phyloP scores from a whole-genome alignment of 345 rosid species.

The Sisymbrium altissimum region DNA sequence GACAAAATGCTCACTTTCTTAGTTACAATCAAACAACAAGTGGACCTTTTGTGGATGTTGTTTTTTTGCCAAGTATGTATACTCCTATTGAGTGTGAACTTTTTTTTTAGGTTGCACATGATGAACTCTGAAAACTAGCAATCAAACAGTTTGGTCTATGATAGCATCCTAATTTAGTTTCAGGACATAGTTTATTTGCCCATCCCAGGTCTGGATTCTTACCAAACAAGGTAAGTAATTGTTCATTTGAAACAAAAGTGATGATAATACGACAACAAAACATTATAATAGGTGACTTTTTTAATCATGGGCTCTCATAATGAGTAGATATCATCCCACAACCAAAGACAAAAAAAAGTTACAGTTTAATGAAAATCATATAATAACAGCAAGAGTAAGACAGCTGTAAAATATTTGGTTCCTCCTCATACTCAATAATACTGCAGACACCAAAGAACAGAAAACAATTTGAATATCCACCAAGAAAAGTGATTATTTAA shows the following conservation, averaged over 20 bases:
- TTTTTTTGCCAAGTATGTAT: conserved; percentile 19
- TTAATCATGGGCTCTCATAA: not conserved
- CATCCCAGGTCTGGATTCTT: conserved; percentile 19
- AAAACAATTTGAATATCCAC: conserved; percentile 13
- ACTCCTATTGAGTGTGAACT: not conserved
- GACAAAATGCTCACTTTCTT: conserved; percentile 15
- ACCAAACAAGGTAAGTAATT: conserved; percentile 13
- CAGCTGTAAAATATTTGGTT: conserved; percentile 3
- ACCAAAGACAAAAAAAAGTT: not conserved
- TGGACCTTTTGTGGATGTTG: conserved; percentile 8
- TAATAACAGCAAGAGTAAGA: not conserved
- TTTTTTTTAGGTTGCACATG: not conserved
- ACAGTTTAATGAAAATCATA: not conserved
- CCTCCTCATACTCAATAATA: conserved; percentile 6
- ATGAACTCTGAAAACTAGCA: conserved; percentile 1
- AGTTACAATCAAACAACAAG: conserved; percentile 29
- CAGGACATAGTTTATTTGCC: conserved; percentile 21
- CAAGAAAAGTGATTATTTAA: conserved; percentile 18
- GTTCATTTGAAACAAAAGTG: conserved; percentile 14
- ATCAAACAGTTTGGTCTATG: conserved; percentile 4
- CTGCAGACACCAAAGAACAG: conserved; percentile 5
- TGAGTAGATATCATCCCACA: not conserved
- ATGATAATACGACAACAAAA: not conserved
- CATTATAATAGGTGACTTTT: not conserved
- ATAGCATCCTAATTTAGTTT: conserved; percentile 21